Percentiles rank a stretch among this genome's conserved stretches.
Conservation (phyloP, 176 grass and related monocot species). For the Triticum turgidum region DNA sequence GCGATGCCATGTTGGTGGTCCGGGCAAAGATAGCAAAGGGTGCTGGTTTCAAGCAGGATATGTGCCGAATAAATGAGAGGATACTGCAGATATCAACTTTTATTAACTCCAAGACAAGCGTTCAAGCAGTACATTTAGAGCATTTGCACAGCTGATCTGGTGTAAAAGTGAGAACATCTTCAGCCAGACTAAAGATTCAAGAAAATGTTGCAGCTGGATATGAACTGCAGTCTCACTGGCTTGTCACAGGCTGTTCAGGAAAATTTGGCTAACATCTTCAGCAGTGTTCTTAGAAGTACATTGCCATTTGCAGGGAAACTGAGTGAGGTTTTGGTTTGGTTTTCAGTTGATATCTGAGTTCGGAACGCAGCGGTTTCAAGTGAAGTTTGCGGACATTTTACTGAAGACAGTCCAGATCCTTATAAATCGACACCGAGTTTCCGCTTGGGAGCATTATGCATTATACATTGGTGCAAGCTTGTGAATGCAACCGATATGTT, state of each 20-base stretch:
- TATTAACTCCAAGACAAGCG: neutral
- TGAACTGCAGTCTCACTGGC: neutral
- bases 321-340: neutral
- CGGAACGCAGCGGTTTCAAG: neutral
- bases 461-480: neutral
- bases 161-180: neutral
- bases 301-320: neutral
- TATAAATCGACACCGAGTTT: neutral
- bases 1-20: slow-evolving; percentile 10
- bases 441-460: neutral
- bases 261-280: neutral
- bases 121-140: neutral
- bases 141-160: neutral
- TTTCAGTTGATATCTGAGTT: neutral
- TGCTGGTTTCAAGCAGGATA: neutral
- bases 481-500: neutral
- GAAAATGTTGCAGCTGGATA: neutral
- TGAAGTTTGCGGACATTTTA: neutral
- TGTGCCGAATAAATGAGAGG: neutral
- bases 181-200: neutral
- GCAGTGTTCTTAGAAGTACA: neutral
- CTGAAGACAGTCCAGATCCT: neutral
- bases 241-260: neutral
- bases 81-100: neutral
- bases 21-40: slow-evolving; percentile 31